phyloP scores from a whole-genome alignment of 495 filamentous ascomycete genomes.

The Viridothelium virens region DNA sequence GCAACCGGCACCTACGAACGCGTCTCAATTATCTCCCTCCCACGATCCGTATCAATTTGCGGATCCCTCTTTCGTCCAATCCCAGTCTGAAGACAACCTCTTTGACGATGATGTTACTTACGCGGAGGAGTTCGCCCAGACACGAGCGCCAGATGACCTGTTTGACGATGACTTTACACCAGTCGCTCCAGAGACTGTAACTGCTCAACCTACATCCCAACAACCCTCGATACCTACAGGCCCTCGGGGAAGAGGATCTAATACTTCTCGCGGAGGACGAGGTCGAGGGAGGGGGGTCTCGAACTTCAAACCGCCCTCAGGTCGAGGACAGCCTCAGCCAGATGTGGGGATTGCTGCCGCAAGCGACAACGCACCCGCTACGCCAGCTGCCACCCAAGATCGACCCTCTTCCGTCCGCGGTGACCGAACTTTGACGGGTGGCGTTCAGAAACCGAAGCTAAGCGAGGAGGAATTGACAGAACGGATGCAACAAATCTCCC shows the following conservation, averaged over 20 bases:
- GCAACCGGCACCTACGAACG: conserved; percentile 1
- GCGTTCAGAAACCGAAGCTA: conserved; percentile 54
- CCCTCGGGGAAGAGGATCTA: conserved; percentile 33
- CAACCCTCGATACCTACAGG: conserved; percentile 19
- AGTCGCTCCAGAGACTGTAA: conserved; percentile 31
- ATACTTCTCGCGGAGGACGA: conserved; percentile 29
- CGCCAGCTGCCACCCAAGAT: conserved; percentile 16
- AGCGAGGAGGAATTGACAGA: conserved; percentile 60
- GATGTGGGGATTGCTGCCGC: conserved; percentile 14
- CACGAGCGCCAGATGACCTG: conserved; percentile 57
- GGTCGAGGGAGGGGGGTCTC: conserved; percentile 27
- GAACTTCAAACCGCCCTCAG: not conserved
- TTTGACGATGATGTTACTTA: conserved; percentile 23
- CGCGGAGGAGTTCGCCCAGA: conserved; percentile 39
- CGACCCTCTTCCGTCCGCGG: conserved; percentile 51
- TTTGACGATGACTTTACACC: conserved; percentile 69
- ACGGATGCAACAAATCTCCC: conserved; percentile 51
- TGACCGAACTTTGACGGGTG: conserved; percentile 61
- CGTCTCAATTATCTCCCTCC: conserved; percentile 13
- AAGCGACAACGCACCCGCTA: conserved; percentile 11
- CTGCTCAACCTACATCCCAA: conserved; percentile 8
- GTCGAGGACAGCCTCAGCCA: conserved; percentile 1
- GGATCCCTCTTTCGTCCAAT: conserved; percentile 19
- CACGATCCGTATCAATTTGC: conserved; percentile 17
- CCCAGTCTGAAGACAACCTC: conserved; percentile 17